Evolutionary conservation across 179 eudicot species (phyloP).

Genomic region (Silene coronaria): DNA sequence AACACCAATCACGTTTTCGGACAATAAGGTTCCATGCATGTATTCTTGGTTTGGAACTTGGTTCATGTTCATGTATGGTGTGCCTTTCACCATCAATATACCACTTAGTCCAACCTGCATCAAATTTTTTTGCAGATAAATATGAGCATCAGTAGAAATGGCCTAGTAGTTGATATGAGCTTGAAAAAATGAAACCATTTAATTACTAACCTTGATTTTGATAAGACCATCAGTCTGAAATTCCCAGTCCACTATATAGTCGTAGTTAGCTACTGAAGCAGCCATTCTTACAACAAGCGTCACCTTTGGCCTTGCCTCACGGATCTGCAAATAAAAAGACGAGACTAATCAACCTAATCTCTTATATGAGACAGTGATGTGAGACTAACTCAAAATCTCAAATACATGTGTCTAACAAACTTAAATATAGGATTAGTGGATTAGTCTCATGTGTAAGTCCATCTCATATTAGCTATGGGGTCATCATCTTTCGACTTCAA

Average conservation of each 20-base stretch:
- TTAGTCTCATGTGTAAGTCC: too few relatives aligned
- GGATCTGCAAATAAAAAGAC: slow-evolving; percentile 33
- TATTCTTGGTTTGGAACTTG: slow-evolving; percentile 56
- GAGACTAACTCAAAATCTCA: too few relatives aligned
- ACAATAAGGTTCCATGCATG: slow-evolving; percentile 71
- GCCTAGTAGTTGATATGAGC: neutral
- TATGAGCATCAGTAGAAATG: neutral
- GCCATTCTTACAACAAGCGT: slow-evolving; percentile 96
- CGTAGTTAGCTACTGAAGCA: slow-evolving; percentile 95
- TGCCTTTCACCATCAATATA: slow-evolving; percentile 83
- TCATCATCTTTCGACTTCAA: too few relatives aligned
- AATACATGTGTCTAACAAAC: too few relatives aligned
- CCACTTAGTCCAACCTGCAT: slow-evolving; percentile 92
- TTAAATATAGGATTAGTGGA: too few relatives aligned
- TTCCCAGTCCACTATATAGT: slow-evolving; percentile 95
- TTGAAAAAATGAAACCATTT: neutral
- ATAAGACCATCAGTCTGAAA: slow-evolving; percentile 90
- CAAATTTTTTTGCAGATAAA: neutral
- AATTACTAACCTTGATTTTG: slow-evolving; percentile 55
- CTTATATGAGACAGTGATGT: neutral
- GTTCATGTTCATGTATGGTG: slow-evolving; percentile 60
- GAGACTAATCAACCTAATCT: neutral
- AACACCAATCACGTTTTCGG: slow-evolving; percentile 82
- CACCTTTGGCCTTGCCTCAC: slow-evolving; percentile 94
- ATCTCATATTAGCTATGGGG: too few relatives aligned